Evolutionary conservation across 2,329 filamentous ascomycete species (phyloP).

Genomic region (Phyllosticta citriasiana): DNA sequence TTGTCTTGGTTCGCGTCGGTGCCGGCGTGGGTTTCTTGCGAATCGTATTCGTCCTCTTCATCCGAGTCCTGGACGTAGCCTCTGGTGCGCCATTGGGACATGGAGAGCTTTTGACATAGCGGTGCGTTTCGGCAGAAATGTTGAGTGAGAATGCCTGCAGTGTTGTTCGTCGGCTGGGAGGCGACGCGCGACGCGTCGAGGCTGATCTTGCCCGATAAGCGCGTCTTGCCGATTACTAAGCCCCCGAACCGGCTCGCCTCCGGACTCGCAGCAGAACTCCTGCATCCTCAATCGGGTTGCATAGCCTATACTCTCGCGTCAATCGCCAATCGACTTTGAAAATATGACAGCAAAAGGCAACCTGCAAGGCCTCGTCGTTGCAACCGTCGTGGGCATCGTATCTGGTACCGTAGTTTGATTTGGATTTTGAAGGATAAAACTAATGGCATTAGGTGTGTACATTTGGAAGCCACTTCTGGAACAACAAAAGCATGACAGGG

Average conservation of each 20-base stretch:
- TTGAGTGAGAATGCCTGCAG: neutral
- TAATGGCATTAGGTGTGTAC: neutral
- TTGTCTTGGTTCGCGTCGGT: neutral
- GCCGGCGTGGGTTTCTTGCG: neutral
- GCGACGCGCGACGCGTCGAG: constrained; percentile 12
- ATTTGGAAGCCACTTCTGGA: neutral
- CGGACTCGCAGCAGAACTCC: neutral
- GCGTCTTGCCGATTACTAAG: neutral
- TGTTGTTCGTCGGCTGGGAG: constrained; percentile 15
- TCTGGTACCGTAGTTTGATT: neutral
- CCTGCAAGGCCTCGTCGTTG: neutral
- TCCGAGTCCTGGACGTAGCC: constrained; percentile 43
- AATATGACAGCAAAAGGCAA: neutral
- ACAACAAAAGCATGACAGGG: neutral
- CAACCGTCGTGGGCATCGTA: neutral
- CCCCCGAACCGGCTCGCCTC: neutral
- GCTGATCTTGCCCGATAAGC: constrained; percentile 1
- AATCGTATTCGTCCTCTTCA: constrained; percentile 32
- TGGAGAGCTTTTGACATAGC: constrained; percentile 29
- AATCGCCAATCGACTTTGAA: neutral
- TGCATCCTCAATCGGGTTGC: neutral
- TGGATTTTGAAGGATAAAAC: neutral
- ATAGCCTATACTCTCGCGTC: neutral
- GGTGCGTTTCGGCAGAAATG: constrained; percentile 10
- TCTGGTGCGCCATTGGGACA: constrained; percentile 40